A percentile compares a stretch with the other conserved stretches of the same genome.
Conservation (phyloP, 352 stramenopile genomes). For the Phytophthora cactorum region DNA sequence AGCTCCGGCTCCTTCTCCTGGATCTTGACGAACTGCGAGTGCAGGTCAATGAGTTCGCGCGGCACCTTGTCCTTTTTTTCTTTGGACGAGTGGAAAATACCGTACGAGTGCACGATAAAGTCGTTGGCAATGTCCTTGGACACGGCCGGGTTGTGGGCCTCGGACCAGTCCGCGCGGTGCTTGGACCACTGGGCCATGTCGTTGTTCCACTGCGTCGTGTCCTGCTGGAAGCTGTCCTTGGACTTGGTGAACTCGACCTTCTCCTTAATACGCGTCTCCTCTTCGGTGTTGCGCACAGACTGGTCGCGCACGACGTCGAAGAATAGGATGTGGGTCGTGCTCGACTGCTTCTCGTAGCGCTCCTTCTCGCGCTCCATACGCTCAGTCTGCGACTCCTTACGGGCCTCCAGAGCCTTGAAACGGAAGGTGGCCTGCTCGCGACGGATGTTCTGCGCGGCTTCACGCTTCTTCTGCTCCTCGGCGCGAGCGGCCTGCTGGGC, state of each 20-base stretch:
- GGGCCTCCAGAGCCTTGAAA: slow-evolving; percentile 82
- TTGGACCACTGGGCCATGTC: slow-evolving; percentile 90
- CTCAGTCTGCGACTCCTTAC: slow-evolving; percentile 81
- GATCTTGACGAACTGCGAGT: slow-evolving; percentile 83
- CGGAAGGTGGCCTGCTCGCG: slow-evolving; percentile 73
- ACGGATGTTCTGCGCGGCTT: slow-evolving; percentile 74
- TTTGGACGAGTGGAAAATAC: slow-evolving; percentile 71
- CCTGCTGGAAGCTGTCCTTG: slow-evolving; percentile 88
- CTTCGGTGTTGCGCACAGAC: slow-evolving; percentile 72
- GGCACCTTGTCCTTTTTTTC: slow-evolving; percentile 66
- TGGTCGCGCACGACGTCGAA: slow-evolving; percentile 84
- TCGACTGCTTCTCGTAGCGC: slow-evolving; percentile 74
- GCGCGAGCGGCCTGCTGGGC: slow-evolving; percentile 64
- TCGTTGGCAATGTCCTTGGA: slow-evolving; percentile 90
- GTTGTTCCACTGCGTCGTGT: slow-evolving; percentile 90
- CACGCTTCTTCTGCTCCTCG: slow-evolving; percentile 73
- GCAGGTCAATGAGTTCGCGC: slow-evolving; percentile 74
- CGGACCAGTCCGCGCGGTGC: slow-evolving; percentile 87
- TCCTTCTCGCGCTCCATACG: slow-evolving; percentile 88
- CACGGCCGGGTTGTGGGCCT: slow-evolving; percentile 87
- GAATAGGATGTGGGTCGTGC: slow-evolving; percentile 83
- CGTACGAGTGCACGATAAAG: slow-evolving; percentile 88
- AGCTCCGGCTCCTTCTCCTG: slow-evolving; percentile 81
- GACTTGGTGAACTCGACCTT: slow-evolving; percentile 92
- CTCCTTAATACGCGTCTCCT: slow-evolving; percentile 84